phyloP scores from a whole-genome alignment of 352 stramenopile species.

The Pythium monospermum region DNA sequence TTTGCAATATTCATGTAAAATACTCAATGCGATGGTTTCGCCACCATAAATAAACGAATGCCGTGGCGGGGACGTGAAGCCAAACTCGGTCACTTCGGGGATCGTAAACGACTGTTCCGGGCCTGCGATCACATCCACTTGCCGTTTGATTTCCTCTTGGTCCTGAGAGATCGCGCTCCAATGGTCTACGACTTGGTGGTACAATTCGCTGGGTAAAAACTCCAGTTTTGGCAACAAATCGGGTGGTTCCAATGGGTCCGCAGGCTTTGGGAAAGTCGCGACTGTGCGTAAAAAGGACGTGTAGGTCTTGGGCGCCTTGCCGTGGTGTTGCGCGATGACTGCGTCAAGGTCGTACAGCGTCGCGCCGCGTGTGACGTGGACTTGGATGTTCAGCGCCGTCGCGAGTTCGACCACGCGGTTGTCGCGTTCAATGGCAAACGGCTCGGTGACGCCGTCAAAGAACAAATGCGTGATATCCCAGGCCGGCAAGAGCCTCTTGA shows the following conservation, averaged over 20 bases:
- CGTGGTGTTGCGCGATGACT: conserved; percentile 49
- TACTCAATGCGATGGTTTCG: conserved; percentile 59
- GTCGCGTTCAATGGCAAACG: conserved; percentile 86
- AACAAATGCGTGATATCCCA: conserved; percentile 89
- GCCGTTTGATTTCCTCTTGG: conserved; percentile 27
- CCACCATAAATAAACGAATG: conserved; percentile 78
- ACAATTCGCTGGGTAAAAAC: conserved; percentile 46
- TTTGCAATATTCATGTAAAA: conserved; percentile 64
- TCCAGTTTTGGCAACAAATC: conserved; percentile 39
- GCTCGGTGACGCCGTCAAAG: conserved; percentile 90
- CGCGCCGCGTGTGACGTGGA: conserved; percentile 61
- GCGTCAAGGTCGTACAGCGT: conserved; percentile 71
- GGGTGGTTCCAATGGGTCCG: conserved; percentile 38
- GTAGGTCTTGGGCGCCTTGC: conserved; percentile 69
- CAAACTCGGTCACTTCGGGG: conserved; percentile 61
- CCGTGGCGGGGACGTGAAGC: conserved; percentile 36
- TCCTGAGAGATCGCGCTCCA: conserved; percentile 25
- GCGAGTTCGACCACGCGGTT: conserved; percentile 49
- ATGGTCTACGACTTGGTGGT: conserved; percentile 58
- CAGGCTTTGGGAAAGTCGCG: conserved; percentile 43
- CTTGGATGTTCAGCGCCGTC: conserved; percentile 47
- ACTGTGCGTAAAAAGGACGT: conserved; percentile 59
- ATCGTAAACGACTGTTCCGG: conserved; percentile 61
- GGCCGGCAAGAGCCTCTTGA: conserved; percentile 73
- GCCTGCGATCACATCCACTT: conserved; percentile 38